Conservation (phyloP, 1,284 basidiomycete genomes). For the Laetiporus sulphureus region DNA sequence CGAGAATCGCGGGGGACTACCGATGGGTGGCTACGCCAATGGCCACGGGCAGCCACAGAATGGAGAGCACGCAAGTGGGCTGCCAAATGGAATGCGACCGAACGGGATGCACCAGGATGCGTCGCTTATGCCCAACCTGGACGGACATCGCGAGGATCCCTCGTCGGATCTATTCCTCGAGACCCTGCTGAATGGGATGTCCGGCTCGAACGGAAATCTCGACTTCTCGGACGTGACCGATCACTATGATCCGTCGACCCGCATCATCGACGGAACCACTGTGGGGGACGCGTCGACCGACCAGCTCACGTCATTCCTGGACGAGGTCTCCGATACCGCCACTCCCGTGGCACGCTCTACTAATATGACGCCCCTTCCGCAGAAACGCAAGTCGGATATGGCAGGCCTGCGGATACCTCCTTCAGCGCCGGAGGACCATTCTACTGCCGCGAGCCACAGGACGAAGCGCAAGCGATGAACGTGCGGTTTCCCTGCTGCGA, state of each 20-base stretch:
- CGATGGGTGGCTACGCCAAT: constrained; percentile 3
- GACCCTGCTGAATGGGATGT: constrained; percentile 35
- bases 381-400: constrained; percentile 45
- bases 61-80: constrained; percentile 2
- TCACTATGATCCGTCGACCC: constrained; percentile 24
- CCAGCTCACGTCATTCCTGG: constrained; percentile 37
- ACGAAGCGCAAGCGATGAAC: constrained; percentile 23
- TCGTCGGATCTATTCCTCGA: constrained; percentile 42
- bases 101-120: constrained; percentile 8
- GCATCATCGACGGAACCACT: constrained; percentile 20
- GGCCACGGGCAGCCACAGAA: too few relatives aligned
- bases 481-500: too few relatives aligned
- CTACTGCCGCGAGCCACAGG: constrained; percentile 12
- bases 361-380: constrained; percentile 9
- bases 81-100: constrained; percentile 5
- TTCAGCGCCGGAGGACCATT: constrained; percentile 8
- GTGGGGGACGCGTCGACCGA: constrained; percentile 30
- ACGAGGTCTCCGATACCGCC: constrained; percentile 26
- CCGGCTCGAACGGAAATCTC: constrained; percentile 13
- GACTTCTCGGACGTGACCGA: constrained; percentile 29
- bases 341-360: constrained; percentile 10
- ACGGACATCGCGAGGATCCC: constrained; percentile 5
- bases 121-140: constrained; percentile 1
- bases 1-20: constrained; percentile 9
- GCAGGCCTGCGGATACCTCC: constrained; percentile 19